Base-by-base conservation (phyloP, 2,329 filamentous ascomycete species). In the Botrytis hyacinthi region DNA sequence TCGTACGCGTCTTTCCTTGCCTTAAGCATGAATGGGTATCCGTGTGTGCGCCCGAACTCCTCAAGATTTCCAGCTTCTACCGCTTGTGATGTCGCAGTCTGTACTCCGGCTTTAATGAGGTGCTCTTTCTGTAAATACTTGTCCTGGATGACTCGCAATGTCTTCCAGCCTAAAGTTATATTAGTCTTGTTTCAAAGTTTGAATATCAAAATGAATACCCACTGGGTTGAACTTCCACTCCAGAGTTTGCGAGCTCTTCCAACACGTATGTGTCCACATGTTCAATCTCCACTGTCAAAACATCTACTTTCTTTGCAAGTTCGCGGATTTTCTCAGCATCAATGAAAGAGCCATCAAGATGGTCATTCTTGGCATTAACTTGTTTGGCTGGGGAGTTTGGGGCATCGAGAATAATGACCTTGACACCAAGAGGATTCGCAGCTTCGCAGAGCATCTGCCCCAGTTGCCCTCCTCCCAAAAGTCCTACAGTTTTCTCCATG, bases 361-460 rank as follows among this genome's bases (percentile, higher is more conserved):
- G 94, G 76, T 87, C 86, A 77, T 86, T 84, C 81, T 92, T 92
- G 77, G 89, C 88, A 83, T 92, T 94, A 80, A 96, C 91, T 84
- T 97, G 93, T 83, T 95, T 96, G 74, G 95, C 93, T 22, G 95
- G 93, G 60, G 92, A 89, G 77, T 90, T 88, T 73, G 89, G 90
- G 67, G 91, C 89, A 82, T 93, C 92, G 79, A 95, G 90, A 76
- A 95, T 91, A 77, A 94, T 91, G 73, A 95, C 92, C 83, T 94
- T 94, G 81, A 92, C 91, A 84, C 94, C 92, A 80, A 95, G 88
- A 59, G 91, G 88, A 87, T 81, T 81, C 48, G 95, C 94, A n/a
- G 92, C 91, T 84, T 98, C 94, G 76, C 93, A 92, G 32, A 98
- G 89, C 96, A 98, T 98, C 77, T 93, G 93, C 75, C 95, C 96